These are phyloP conservation scores for Inga oerstediana DNA, from an alignment of 306 rosid genomes.

Conservation along the genomic window DNA sequence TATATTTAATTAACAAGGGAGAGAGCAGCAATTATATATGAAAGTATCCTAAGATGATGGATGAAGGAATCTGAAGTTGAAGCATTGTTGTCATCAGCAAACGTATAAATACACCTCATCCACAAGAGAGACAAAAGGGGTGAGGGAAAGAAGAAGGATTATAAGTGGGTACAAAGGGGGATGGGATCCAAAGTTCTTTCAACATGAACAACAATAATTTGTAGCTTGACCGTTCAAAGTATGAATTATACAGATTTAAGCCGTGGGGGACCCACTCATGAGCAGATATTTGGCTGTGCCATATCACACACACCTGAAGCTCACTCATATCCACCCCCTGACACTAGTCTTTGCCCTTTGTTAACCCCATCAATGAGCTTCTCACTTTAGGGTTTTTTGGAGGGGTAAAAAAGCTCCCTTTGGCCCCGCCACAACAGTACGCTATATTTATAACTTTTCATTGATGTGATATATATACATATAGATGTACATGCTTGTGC, in stretches of 20 bases:
- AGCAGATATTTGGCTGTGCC: background rate
- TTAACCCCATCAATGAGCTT: constrained; percentile 46
- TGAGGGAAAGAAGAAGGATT: background rate
- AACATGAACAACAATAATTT: constrained; percentile 61
- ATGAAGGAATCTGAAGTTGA: background rate
- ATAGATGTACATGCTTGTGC: background rate
- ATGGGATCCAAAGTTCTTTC: constrained; percentile 62
- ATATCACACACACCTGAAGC: constrained; percentile 13
- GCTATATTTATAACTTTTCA: constrained; percentile 49
- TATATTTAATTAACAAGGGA: too few species aligned
- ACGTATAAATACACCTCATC: background rate
- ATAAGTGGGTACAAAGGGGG: constrained; percentile 5
- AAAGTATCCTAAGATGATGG: background rate
- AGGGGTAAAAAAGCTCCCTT: constrained; percentile 24
- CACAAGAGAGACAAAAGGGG: background rate
- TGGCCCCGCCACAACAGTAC: constrained; percentile 42
- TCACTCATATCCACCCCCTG: constrained; percentile 42
- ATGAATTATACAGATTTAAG: constrained; percentile 34
- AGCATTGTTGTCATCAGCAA: background rate
- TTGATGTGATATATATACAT: constrained; percentile 51
- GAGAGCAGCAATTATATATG: background rate
- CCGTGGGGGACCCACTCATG: constrained; percentile 44
- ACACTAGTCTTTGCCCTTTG: constrained; percentile 27
- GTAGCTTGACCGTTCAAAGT: constrained; percentile 91
- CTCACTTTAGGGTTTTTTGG: constrained; percentile 41